phyloP scores from a whole-genome alignment of 2,329 filamentous ascomycete genomes.

The Cercospora beticola region DNA sequence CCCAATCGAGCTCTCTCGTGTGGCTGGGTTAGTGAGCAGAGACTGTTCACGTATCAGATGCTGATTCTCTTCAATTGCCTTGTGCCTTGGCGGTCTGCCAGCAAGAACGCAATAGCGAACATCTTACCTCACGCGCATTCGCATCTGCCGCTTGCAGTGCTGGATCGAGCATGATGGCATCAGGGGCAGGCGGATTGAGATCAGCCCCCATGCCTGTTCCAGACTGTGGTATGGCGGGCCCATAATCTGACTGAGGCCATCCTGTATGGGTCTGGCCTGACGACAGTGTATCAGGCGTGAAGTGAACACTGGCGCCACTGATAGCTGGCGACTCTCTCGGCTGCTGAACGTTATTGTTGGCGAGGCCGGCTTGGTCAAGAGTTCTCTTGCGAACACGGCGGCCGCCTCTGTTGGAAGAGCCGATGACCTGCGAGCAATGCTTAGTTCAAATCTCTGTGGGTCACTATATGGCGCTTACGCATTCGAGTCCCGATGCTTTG shows the following conservation, averaged over 20 bases:
- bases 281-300: conserved; percentile 20
- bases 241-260: conserved; percentile 15
- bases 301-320: conserved; percentile 28
- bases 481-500: conserved; percentile 58
- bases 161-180: conserved; percentile 33
- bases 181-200: conserved; percentile 25
- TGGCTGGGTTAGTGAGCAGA: conserved; percentile 19
- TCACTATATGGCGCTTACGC: conserved; percentile 39
- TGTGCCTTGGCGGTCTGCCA: neutral
- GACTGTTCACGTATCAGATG: conserved; percentile 15
- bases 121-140: conserved; percentile 19
- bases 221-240: conserved; percentile 1
- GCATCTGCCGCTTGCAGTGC: conserved; percentile 33
- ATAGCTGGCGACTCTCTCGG: conserved; percentile 28
- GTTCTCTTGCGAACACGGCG: conserved; percentile 57
- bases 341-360: conserved; percentile 31
- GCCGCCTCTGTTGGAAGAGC: conserved; percentile 58
- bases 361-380: conserved; percentile 31
- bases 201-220: conserved; percentile 14
- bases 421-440: conserved; percentile 10
- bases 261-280: conserved; percentile 7
- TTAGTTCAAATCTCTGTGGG: neutral
- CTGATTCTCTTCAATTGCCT: neutral
- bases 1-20: conserved; percentile 34
- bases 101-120: neutral